Evolutionary conservation across 148 eudicot species (phyloP).

Genomic region (Nepenthes mirabilis): DNA sequence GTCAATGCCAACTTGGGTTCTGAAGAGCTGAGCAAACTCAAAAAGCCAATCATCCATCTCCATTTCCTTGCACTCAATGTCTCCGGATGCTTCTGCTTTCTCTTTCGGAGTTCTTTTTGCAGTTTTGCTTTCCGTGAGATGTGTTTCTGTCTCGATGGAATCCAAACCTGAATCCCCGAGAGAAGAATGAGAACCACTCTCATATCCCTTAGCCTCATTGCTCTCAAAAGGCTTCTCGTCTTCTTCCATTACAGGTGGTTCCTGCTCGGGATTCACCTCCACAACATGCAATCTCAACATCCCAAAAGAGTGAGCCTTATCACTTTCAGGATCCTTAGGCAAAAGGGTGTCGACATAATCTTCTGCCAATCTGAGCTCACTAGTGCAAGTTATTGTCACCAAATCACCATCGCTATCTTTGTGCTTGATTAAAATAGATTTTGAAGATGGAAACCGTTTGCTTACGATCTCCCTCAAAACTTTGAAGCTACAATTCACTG

Average conservation of each 20-base stretch:
- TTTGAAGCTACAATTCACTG: conserved; percentile 59
- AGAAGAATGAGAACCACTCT: conserved; percentile 49
- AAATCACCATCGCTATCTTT: conserved; percentile 81
- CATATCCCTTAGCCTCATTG: conserved; percentile 45
- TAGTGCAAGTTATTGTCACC: conserved; percentile 73
- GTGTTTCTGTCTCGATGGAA: conserved; percentile 34
- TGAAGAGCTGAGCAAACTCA: conserved; percentile 86
- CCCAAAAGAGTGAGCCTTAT: conserved; percentile 35
- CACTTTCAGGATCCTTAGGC: conserved; percentile 48
- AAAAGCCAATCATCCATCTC: conserved; percentile 95
- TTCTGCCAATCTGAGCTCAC: conserved; percentile 79
- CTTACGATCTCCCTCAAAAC: conserved; percentile 65
- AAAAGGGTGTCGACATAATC: conserved; percentile 42
- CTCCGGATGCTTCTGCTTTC: conserved; percentile 36
- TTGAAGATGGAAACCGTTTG: conserved; percentile 66
- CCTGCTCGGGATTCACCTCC: conserved; percentile 82
- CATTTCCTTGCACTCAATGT: conserved; percentile 62
- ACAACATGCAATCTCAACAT: conserved; percentile 77
- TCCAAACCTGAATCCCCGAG: conserved; percentile 38
- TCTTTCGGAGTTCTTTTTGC: conserved; percentile 28
- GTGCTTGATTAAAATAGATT: conserved; percentile 70
- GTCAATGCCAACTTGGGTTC: conserved; percentile 84
- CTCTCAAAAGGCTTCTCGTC: conserved; percentile 44
- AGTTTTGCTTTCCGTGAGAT: conserved; percentile 29
- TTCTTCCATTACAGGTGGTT: conserved; percentile 66